Conservation (phyloP, 2,329 filamentous ascomycete genomes). For the Aspergillus sojae region DNA sequence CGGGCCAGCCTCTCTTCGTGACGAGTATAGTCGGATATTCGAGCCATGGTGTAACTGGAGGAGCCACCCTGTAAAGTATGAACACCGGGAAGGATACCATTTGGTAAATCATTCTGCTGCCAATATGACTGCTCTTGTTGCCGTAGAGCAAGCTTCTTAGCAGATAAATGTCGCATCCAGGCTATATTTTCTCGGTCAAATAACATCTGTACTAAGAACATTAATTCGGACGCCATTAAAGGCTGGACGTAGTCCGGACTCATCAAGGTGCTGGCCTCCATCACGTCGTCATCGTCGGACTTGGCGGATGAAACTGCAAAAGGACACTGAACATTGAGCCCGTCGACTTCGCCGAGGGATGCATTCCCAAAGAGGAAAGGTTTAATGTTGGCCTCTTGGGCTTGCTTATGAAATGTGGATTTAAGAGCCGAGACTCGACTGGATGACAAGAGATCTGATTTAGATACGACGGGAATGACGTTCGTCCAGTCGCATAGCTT, state of each 20-base stretch:
- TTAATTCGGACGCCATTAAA: slow-evolving; percentile 74
- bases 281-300: slow-evolving; percentile 73
- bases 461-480: slow-evolving; percentile 79
- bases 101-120: slow-evolving; percentile 2
- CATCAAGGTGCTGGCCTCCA: slow-evolving; percentile 95
- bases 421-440: slow-evolving; percentile 64
- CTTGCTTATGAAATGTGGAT: slow-evolving; percentile 44
- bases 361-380: slow-evolving; percentile 67
- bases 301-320: slow-evolving; percentile 78
- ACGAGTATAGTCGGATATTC: slow-evolving; percentile 62
- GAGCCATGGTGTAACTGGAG: slow-evolving; percentile 61
- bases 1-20: slow-evolving; percentile 65
- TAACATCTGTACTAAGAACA: slow-evolving; percentile 68
- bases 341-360: slow-evolving; percentile 25
- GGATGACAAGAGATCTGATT: slow-evolving; percentile 68
- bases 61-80: slow-evolving; percentile 30
- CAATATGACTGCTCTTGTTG: slow-evolving; percentile 44
- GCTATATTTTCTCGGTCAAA: slow-evolving; percentile 78
- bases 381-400: slow-evolving; percentile 54
- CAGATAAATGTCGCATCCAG: slow-evolving; percentile 79
- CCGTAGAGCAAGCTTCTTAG: slow-evolving; percentile 79
- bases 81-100: slow-evolving; percentile 32
- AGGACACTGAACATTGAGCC: slow-evolving; percentile 48
- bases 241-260: slow-evolving; percentile 86
- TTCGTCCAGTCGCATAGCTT: slow-evolving; percentile 75